Percentiles rank a stretch among this genome's conserved stretches.
These are phyloP conservation scores for Eleusine indica DNA, from an alignment of 176 grass and related monocot species.

Conservation along the genomic window DNA sequence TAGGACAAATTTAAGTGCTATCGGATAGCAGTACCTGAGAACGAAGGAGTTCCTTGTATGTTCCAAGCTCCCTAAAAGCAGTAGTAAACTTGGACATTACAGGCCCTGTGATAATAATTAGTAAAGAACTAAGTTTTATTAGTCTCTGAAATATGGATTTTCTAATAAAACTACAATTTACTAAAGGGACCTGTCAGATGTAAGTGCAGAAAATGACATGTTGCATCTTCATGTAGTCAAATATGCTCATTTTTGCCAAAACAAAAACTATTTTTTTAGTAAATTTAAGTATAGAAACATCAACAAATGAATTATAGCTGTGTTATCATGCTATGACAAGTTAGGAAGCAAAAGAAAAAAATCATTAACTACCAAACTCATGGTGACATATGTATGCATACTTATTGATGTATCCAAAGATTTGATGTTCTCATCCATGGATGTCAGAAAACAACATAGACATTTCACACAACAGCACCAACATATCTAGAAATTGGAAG, in stretches of 20 bases:
- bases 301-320: slow-evolving; percentile 10
- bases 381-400: not conserved
- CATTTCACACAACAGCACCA: not conserved
- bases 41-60: slow-evolving; percentile 88
- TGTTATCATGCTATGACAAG: slow-evolving; percentile 9
- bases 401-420: not conserved
- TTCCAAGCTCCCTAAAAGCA: slow-evolving; percentile 75
- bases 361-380: not conserved
- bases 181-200: not conserved
- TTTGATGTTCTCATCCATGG: not conserved
- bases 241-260: slow-evolving; percentile 12
- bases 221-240: not conserved
- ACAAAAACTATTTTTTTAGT: slow-evolving; percentile 1
- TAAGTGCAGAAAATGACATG: slow-evolving; percentile 26
- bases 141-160: slow-evolving; percentile 8
- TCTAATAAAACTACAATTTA: slow-evolving; percentile 16
- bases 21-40: slow-evolving; percentile 67
- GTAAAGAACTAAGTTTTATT: slow-evolving; percentile 18
- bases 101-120: slow-evolving; percentile 44
- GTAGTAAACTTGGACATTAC: slow-evolving; percentile 80
- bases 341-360: slow-evolving; percentile 1
- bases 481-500: slow-evolving; percentile 20
- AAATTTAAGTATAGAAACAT: slow-evolving; percentile 1
- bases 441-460: not conserved
- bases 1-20: not conserved